Conservation (phyloP, 192 early-diverging fungal species). For the Linnemannia elongata region DNA sequence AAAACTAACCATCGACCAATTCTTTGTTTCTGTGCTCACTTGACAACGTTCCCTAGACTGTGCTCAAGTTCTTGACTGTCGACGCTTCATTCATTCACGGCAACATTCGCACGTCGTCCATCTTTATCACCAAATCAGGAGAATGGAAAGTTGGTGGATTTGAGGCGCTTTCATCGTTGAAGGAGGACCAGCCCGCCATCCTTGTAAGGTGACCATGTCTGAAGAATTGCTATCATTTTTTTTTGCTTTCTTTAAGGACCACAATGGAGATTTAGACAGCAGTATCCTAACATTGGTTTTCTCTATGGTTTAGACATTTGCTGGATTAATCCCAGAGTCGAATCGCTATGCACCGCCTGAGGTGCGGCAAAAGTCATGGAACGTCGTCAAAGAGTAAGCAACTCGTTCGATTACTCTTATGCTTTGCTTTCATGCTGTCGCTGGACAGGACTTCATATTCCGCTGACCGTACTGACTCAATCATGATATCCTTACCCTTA, state of each 20-base stretch:
- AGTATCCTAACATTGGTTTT: not conserved
- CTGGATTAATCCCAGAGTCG: slow-evolving; percentile 73
- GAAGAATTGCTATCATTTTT: not conserved
- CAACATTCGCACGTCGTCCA: slow-evolving; percentile 80
- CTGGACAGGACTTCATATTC: not conserved
- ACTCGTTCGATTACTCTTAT: not conserved
- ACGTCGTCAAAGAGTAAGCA: slow-evolving; percentile 70
- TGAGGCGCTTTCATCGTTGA: slow-evolving; percentile 80
- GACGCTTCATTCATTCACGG: slow-evolving; percentile 93
- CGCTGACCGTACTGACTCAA: not conserved
- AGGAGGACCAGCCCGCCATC: slow-evolving; percentile 77
- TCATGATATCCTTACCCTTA: not conserved
- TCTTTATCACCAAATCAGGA: slow-evolving; percentile 91
- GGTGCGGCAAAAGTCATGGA: slow-evolving; percentile 72
- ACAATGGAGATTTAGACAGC: not conserved
- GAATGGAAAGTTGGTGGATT: slow-evolving; percentile 97
- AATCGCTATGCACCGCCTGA: slow-evolving; percentile 83
- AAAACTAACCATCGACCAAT: not conserved
- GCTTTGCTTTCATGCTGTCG: not conserved
- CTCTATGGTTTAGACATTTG: slow-evolving; percentile 64
- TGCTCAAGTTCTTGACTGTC: slow-evolving; percentile 88
- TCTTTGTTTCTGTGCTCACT: slow-evolving; percentile 6
- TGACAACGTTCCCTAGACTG: slow-evolving; percentile 65
- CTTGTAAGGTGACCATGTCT: slow-evolving; percentile 52
- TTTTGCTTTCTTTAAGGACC: not conserved